A percentile compares a stretch with the other conserved stretches of the same genome.
These are phyloP conservation scores for Adenanthera pavonina DNA, from an alignment of 306 rosid genomes.

Conservation along the genomic window DNA sequence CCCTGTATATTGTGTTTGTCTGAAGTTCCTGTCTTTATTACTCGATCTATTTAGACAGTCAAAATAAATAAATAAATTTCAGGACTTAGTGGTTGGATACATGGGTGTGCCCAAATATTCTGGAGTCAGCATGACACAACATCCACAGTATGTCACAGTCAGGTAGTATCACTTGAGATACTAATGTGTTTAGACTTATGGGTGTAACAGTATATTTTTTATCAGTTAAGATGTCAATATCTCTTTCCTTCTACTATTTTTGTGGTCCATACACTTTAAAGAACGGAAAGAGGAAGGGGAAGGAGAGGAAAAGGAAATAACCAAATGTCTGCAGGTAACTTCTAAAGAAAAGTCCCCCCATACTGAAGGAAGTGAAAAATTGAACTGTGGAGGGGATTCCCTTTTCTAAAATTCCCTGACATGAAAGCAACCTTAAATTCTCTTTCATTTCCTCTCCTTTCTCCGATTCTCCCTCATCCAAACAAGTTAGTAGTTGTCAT, in stretches of 20 bases:
- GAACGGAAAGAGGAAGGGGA: not conserved
- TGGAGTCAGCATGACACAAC: conserved; percentile 91
- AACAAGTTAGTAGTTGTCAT: conserved; percentile 4
- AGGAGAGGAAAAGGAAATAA: not conserved
- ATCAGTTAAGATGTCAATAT: not conserved
- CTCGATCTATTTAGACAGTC: not conserved
- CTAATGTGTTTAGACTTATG: not conserved
- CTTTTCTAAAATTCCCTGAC: not conserved
- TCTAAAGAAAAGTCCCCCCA: not conserved
- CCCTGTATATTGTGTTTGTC: not conserved
- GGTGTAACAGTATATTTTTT: not conserved
- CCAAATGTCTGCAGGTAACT: not conserved
- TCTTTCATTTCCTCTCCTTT: not conserved
- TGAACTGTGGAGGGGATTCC: not conserved
- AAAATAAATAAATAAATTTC: conserved; percentile 21
- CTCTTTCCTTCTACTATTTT: not conserved
- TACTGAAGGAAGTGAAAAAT: not conserved
- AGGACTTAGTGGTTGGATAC: conserved; percentile 96
- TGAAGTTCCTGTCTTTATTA: not conserved
- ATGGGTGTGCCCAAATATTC: conserved; percentile 98
- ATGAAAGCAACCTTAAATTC: not conserved
- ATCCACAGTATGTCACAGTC: conserved; percentile 95
- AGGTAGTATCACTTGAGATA: conserved; percentile 57
- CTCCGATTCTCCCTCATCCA: not conserved
- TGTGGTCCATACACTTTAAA: not conserved